These are phyloP conservation scores for Diversispora eburnea DNA, from an alignment of 192 early-diverging fungal species.

Conservation along the genomic window DNA sequence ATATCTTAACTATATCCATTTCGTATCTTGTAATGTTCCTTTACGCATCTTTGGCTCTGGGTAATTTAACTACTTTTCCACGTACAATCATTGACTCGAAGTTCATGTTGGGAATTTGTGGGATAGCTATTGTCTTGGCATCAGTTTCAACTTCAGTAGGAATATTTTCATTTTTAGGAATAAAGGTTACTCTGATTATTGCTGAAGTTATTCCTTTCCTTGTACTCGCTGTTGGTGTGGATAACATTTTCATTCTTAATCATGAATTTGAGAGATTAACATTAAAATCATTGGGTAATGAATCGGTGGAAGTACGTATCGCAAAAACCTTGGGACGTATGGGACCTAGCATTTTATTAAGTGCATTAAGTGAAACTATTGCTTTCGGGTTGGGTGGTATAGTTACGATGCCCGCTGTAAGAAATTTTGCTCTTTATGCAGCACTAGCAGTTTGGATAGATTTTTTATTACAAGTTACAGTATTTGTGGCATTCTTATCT, in stretches of 20 bases:
- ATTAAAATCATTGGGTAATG: conserved; percentile 39
- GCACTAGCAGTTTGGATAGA: conserved; percentile 60
- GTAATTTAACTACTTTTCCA: conserved; percentile 38
- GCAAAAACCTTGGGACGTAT: conserved; percentile 55
- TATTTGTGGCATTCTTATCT: conserved; percentile 56
- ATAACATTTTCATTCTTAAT: conserved; percentile 66
- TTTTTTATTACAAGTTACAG: conserved; percentile 62
- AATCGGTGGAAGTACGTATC: conserved; percentile 53
- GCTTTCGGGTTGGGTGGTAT: conserved; percentile 60
- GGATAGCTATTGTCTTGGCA: conserved; percentile 57
- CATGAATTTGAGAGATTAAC: conserved; percentile 55
- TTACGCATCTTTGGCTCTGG: conserved; percentile 60
- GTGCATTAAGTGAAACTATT: conserved; percentile 58
- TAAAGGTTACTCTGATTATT: conserved; percentile 62
- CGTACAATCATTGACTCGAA: conserved; percentile 58
- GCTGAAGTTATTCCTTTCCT: conserved; percentile 68
- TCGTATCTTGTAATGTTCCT: conserved; percentile 63
- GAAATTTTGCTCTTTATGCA: conserved; percentile 64
- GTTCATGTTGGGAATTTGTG: conserved; percentile 55
- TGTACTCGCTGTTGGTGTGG: conserved; percentile 64
- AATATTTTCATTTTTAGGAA: conserved; percentile 56
- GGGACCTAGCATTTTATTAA: conserved; percentile 61
- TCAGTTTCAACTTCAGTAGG: conserved; percentile 61
- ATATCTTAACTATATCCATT: conserved; percentile 50
- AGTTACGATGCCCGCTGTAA: conserved; percentile 68